These are phyloP conservation scores for Capillidium heterosporum DNA, from an alignment of 371 early-diverging fungal genomes.

Conservation along the genomic window DNA sequence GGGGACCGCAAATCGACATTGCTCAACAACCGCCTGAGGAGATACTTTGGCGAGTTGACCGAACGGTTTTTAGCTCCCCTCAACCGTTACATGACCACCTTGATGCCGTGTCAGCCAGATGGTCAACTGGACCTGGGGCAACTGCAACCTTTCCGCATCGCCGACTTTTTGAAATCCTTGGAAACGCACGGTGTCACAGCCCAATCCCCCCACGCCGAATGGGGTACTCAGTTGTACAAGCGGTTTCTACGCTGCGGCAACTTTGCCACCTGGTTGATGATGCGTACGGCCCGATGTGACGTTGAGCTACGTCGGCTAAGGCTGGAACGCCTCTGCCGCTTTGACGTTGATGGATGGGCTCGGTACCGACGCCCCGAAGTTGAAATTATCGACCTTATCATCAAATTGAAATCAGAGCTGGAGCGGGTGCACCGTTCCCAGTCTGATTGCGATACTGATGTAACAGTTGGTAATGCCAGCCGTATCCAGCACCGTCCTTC, in stretches of 20 bases:
- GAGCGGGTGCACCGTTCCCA: too few relatives aligned
- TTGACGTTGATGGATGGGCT: slow-evolving; percentile 29
- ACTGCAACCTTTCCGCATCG: slow-evolving; percentile 27
- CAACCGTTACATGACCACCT: slow-evolving; percentile 74
- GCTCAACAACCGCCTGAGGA: slow-evolving; percentile 72
- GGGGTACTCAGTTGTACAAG: slow-evolving; percentile 48
- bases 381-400: slow-evolving; percentile 38
- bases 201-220: slow-evolving; percentile 7
- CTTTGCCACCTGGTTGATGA: slow-evolving; percentile 88
- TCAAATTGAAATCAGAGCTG: slow-evolving; percentile 17
- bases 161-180: slow-evolving; percentile 27
- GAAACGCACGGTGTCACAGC: slow-evolving; percentile 21
- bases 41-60: slow-evolving; percentile 84
- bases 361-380: slow-evolving; percentile 19
- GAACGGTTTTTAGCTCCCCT: slow-evolving; percentile 88
- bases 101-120: slow-evolving; percentile 36
- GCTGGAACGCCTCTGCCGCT: slow-evolving; percentile 29
- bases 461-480: too few relatives aligned
- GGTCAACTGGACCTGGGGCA: neutral
- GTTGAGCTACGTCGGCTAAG: slow-evolving; percentile 42
- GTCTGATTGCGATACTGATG: too few relatives aligned
- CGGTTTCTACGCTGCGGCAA: slow-evolving; percentile 82
- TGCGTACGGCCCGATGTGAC: slow-evolving; percentile 56
- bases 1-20: slow-evolving; percentile 45
- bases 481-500: too few relatives aligned